Evolutionary conservation across 257 asterid genomes (phyloP), one percentile per base, ranked within the genome.

Genomic region (Penstemon davidsonii): DNA sequence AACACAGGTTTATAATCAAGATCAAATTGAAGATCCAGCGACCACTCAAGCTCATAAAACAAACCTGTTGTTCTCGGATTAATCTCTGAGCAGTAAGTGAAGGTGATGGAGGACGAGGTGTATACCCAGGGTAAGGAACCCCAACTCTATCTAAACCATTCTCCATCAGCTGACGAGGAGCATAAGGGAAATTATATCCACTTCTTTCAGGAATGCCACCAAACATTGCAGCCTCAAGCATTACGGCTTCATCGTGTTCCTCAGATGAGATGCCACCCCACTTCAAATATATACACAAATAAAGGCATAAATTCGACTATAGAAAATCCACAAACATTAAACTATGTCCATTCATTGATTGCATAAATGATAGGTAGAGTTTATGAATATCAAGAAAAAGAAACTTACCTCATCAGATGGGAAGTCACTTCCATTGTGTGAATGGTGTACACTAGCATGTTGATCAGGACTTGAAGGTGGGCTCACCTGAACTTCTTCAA

Each of bases 151-250:
- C 87, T 46, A 78, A 75, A 68, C 79, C 96, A 73, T 83, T 82
- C 81, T 80, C 92, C 84, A 81, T 71, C 76, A 77, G 68, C 67
- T 81, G 92, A 72, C 77, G 91, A 69, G 96, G 81, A 40, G 83
- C 87, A 78, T 67, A 81, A 39, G 95, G 95, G 60, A 80, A 62
- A 74, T 72, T 82, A 79, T 86, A 88, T 45, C 84, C 91, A 75
- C 73, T 80, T 57, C 84, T 87, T 78, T 94, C 99, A 49, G 96
- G 93, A 45, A 94, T 66, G 65, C 98, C 98, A 67, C 98, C 98
- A 83, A 93, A 90, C 91, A 93, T 82, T 50, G 98, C 98, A 73
- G 98, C 98, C 83, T 93, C 98, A 65, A 93, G 97, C 98, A 93
- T 93, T 55, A 90, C 97, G 66, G 98, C 98, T 79, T 93, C 98